Evolutionary conservation across 768 basidiomycete genomes (phyloP).

Genomic region (Xerocomellus chrysenteron): DNA sequence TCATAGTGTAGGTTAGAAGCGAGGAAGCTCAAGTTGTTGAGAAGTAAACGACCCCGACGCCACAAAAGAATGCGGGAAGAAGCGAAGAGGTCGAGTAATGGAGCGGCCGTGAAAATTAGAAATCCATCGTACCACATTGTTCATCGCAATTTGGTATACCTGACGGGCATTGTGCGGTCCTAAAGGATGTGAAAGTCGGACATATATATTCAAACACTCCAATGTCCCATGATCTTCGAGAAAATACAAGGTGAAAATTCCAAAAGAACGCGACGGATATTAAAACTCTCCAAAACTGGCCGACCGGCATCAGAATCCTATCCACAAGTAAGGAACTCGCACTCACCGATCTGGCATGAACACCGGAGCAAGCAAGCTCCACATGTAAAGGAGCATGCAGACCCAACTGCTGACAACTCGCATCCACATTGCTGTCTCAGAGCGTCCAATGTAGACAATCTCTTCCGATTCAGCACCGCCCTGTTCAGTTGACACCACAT

Average conservation of each 20-base stretch:
- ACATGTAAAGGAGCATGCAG: conserved; percentile 80
- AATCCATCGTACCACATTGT: not conserved
- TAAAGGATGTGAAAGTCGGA: not conserved
- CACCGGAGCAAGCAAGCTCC: conserved; percentile 87
- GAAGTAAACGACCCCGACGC: too few species aligned
- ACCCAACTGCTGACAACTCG: conserved; percentile 94
- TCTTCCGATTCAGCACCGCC: conserved; percentile 52
- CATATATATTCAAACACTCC: not conserved
- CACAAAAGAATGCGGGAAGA: too few species aligned
- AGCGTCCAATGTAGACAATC: conserved; percentile 90
- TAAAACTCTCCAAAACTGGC: conserved; percentile 29
- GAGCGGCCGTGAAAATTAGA: too few species aligned
- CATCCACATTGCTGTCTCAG: conserved; percentile 99
- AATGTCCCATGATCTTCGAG: not conserved
- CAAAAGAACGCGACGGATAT: not conserved
- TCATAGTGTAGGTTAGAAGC: too few species aligned
- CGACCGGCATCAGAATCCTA: not conserved
- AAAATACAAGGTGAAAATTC: conserved; percentile 1
- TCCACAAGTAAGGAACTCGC: not conserved
- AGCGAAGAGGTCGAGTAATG: too few species aligned
- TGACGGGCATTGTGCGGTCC: not conserved
- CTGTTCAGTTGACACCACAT: conserved; percentile 62
- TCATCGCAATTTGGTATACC: not conserved
- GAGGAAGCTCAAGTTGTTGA: too few species aligned
- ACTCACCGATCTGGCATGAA: conserved; percentile 86